Percentiles rank a stretch among this genome's conserved stretches.
Conservation (phyloP, 495 filamentous ascomycete genomes). For the Penicillium tannophilum region DNA sequence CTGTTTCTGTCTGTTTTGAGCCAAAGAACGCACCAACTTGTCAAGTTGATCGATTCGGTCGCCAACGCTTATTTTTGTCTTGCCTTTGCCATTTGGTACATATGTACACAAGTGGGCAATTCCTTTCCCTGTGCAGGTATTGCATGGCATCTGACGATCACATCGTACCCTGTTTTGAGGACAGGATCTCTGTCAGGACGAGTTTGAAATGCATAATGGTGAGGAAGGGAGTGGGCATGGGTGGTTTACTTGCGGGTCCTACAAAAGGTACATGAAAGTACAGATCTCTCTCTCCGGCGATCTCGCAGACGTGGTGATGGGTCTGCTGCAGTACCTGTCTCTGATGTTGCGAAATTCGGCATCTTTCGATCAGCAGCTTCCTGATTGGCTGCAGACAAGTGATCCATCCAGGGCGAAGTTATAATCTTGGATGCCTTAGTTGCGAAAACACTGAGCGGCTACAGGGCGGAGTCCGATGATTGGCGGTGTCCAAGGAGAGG, state of each 20-base stretch:
- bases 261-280: conserved; percentile 4
- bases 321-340: neutral
- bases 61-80: neutral
- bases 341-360: neutral
- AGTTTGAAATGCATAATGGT: neutral
- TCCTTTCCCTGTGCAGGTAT: conserved; percentile 48
- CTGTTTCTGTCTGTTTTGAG: neutral
- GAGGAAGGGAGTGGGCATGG: neutral
- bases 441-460: too few relatives aligned
- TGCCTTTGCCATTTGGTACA: conserved; percentile 38
- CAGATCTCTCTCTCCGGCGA: neutral
- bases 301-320: neutral
- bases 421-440: too few relatives aligned
- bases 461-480: neutral
- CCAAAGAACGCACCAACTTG: neutral
- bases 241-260: conserved; percentile 1
- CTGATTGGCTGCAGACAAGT: too few relatives aligned
- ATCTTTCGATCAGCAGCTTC: neutral
- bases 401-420: too few relatives aligned
- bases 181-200: neutral
- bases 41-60: conserved; percentile 5
- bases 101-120: conserved; percentile 45
- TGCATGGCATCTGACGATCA: conserved; percentile 46
- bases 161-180: conserved; percentile 42
- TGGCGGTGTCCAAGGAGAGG: neutral